Evolutionary conservation across 106 monocot species (phyloP), one percentile per base, ranked within the genome.

Genomic region (Apostasia ramifera): DNA sequence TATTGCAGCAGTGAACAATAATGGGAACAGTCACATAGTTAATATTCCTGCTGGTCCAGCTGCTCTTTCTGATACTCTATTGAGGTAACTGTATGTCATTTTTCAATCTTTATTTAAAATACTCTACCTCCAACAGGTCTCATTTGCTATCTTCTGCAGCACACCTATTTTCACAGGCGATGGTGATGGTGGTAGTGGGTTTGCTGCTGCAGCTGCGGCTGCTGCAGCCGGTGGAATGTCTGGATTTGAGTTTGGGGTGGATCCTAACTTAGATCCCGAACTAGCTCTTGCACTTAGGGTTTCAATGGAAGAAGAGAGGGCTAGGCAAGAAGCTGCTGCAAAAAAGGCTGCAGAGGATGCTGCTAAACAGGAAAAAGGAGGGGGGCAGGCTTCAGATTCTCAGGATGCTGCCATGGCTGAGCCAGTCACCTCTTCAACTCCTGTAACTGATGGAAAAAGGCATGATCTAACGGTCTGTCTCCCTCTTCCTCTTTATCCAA

Each of bases 261-360:
- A 98, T 74, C 97, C 97, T 13, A 98, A 98, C 69, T 63, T 90
- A 66, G 97, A 98, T 78, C 97, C 97, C 15, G 97, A 98, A 69
- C 73, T 98, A 71, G 97, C 97, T 59, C 89, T 98, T 72, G 97
- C 97, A 9, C 84, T 98, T 68, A 73, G 97, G 71, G 84, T 98
- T 71, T 98, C 97, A 53, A 98, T 98, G 97, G 97, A 98, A 78
- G 97, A 98, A 59, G 97, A 98, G 73, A 84, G 97, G 55, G 92
- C 97, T 53, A 84, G 97, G 53, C 97, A 92, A 75, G 97, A 98
- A 84, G 92, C 97, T 69, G 92, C 86, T 67, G 92, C 97, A 0
- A 92, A 92, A 74, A 98, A 90, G 63, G 89, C 97, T 53, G 84
- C 89, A 68, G 97, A 92, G 50, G 97, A 92, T n/a, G 70, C 81